Percentiles rank a stretch among this genome's conserved stretches.
Conservation (phyloP, 805 yeast species). For the Candida coleopterorum region DNA sequence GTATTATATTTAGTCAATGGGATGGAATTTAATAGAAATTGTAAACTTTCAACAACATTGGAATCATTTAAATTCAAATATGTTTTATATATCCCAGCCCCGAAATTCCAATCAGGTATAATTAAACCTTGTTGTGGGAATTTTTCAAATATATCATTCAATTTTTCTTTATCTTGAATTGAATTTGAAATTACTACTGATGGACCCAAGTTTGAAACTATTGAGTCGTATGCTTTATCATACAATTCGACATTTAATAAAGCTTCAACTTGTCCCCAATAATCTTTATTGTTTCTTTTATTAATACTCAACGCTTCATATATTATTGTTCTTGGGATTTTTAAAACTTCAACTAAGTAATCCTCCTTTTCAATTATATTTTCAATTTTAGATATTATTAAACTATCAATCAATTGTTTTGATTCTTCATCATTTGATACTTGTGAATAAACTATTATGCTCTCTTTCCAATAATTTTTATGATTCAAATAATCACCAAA, state of each 20-base stretch:
- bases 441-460: constrained; percentile 61
- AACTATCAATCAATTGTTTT: constrained; percentile 32
- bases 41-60: constrained; percentile 19
- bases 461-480: constrained; percentile 49
- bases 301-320: constrained; percentile 58
- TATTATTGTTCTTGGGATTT: constrained; percentile 45
- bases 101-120: constrained; percentile 48
- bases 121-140: constrained; percentile 40
- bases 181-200: constrained; percentile 51
- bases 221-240: constrained; percentile 58
- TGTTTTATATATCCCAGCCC: constrained; percentile 54
- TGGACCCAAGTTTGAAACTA: constrained; percentile 68
- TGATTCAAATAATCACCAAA: constrained; percentile 49
- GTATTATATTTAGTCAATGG: constrained; percentile 30
- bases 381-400: constrained; percentile 30
- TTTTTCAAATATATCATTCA: constrained; percentile 33
- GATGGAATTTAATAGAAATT: constrained; percentile 41
- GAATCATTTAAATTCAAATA: constrained; percentile 37
- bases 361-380: constrained; percentile 23
- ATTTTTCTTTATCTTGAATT: constrained; percentile 26
- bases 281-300: constrained; percentile 46
- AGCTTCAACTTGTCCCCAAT: constrained; percentile 55
- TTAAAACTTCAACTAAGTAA: constrained; percentile 33
- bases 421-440: constrained; percentile 45
- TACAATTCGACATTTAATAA: constrained; percentile 57